Conservation (phyloP, 805 yeast species). For the Debaryomyces castellii region DNA sequence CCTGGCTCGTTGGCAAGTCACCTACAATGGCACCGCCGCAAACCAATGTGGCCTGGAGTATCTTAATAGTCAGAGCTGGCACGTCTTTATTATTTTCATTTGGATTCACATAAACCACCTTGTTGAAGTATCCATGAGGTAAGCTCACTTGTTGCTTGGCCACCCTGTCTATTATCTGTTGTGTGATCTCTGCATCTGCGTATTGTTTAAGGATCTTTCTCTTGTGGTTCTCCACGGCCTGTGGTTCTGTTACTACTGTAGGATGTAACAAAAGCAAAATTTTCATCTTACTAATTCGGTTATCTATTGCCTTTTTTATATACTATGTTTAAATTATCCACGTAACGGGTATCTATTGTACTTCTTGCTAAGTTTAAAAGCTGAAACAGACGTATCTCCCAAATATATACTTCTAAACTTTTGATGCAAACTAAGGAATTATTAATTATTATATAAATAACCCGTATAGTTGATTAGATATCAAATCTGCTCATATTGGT, state of each 20-base stretch:
- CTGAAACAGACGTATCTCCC: too few species aligned
- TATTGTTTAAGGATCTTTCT: slow-evolving; percentile 19
- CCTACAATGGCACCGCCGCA: slow-evolving; percentile 52
- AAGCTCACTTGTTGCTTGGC: slow-evolving; percentile 47
- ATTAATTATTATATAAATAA: background rate
- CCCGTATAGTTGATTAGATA: background rate
- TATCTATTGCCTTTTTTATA: background rate
- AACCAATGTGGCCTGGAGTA: slow-evolving; percentile 39
- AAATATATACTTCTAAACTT: too few species aligned
- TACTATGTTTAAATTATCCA: background rate
- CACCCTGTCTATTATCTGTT: slow-evolving; percentile 58
- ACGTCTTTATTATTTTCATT: slow-evolving; percentile 45
- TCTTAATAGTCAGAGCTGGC: slow-evolving; percentile 42
- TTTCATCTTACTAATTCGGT: slow-evolving; percentile 9
- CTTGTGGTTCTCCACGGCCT: slow-evolving; percentile 42
- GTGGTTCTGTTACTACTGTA: slow-evolving; percentile 60
- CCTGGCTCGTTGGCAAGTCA: slow-evolving; percentile 49
- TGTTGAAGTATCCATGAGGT: slow-evolving; percentile 35
- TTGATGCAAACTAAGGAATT: too few species aligned
- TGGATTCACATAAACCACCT: slow-evolving; percentile 58
- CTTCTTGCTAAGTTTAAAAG: background rate
- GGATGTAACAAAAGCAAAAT: slow-evolving; percentile 61
- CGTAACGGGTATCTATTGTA: background rate
- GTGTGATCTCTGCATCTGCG: slow-evolving; percentile 34
- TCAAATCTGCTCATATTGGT: background rate